These are phyloP conservation scores for Bothriochloa decipiens DNA, from an alignment of 176 grass and related monocot genomes.

Conservation along the genomic window DNA sequence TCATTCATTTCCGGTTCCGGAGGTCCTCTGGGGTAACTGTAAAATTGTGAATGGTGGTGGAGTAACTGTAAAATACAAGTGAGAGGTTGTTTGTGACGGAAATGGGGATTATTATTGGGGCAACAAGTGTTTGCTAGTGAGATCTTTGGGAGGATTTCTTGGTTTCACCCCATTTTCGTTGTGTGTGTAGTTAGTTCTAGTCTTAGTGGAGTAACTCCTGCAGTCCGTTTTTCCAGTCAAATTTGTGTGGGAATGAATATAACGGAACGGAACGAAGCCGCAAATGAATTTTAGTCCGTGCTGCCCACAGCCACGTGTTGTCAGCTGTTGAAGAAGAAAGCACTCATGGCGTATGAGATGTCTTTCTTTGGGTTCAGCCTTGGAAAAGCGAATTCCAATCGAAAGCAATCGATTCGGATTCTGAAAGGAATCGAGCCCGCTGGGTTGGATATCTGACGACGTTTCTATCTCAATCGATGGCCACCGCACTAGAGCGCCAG, in stretches of 20 bases:
- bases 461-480: slow-evolving; percentile 37
- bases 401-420: slow-evolving; percentile 34
- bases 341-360: slow-evolving; percentile 19
- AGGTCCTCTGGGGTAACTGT: background rate
- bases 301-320: background rate
- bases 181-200: slow-evolving; percentile 31
- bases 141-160: background rate
- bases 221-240: background rate
- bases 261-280: background rate
- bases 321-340: slow-evolving; percentile 14
- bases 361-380: slow-evolving; percentile 2
- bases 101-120: slow-evolving; percentile 1
- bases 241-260: background rate
- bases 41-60: background rate
- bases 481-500: slow-evolving; percentile 15
- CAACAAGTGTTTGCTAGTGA: slow-evolving; percentile 11
- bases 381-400: slow-evolving; percentile 26
- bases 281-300: background rate
- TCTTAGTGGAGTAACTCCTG: slow-evolving; percentile 24
- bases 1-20: background rate
- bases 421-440: background rate
- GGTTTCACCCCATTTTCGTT: background rate
- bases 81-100: slow-evolving; percentile 21
- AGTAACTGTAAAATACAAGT: slow-evolving; percentile 44
- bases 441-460: slow-evolving; percentile 34